Percentiles rank a stretch among this genome's conserved stretches.
Conservation (phyloP, 495 filamentous ascomycete genomes). For the Aspergillus mulundensis region DNA sequence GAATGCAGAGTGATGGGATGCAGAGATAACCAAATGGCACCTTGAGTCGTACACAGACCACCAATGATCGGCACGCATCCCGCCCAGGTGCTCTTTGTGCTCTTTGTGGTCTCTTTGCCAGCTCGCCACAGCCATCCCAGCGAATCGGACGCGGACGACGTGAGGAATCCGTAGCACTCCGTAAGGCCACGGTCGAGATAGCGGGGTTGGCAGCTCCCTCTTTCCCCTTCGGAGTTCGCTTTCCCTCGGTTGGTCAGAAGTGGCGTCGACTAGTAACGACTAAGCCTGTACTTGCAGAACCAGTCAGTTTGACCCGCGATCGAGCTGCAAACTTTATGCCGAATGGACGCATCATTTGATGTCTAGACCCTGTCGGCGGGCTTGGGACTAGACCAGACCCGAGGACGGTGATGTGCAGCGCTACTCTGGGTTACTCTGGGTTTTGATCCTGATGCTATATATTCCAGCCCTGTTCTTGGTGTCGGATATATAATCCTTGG, state of each 20-base stretch:
- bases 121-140: neutral
- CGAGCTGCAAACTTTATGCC: constrained; percentile 8
- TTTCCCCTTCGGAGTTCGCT: constrained; percentile 1
- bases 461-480: too few relatives aligned
- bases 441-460: too few relatives aligned
- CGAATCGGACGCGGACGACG: constrained; percentile 4
- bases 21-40: neutral
- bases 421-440: neutral
- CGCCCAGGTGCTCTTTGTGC: constrained; percentile 5
- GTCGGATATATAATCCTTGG: too few relatives aligned
- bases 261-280: neutral
- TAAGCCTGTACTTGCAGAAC: constrained; percentile 5
- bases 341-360: neutral
- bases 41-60: neutral
- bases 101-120: neutral
- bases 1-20: neutral
- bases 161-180: neutral
- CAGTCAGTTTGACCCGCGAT: constrained; percentile 5
- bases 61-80: neutral
- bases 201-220: neutral
- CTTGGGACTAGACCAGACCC: neutral
- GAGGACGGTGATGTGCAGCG: neutral
- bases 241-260: neutral
- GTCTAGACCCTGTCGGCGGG: neutral
- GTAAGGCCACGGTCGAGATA: constrained; percentile 3